Evolutionary conservation across 2,329 filamentous ascomycete genomes (phyloP).

Genomic region (Talaromyces sp.): DNA sequence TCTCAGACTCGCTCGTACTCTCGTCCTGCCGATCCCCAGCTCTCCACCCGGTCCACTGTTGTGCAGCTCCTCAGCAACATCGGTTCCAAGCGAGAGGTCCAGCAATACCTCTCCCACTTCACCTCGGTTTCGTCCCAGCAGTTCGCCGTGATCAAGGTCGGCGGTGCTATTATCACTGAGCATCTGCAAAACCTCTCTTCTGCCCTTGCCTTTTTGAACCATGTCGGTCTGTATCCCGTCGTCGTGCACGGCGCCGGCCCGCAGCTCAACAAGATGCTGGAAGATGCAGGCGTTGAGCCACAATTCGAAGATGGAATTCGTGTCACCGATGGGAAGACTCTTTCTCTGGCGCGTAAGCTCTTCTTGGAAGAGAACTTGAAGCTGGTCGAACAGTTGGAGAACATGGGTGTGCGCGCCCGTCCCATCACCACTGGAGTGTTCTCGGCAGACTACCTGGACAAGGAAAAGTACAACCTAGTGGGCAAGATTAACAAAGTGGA

Average conservation of each 20-base stretch:
- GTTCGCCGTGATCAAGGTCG: conserved; percentile 97
- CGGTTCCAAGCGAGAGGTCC: conserved; percentile 89
- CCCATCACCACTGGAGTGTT: conserved; percentile 88
- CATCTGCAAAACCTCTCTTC: conserved; percentile 87
- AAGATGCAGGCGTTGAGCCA: conserved; percentile 87
- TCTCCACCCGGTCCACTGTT: conserved; percentile 70
- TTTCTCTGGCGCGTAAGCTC: conserved; percentile 82
- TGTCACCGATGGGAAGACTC: conserved; percentile 90
- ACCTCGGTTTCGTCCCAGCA: conserved; percentile 93
- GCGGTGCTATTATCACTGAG: conserved; percentile 90
- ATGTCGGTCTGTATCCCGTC: conserved; percentile 90
- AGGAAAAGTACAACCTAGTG: conserved; percentile 92
- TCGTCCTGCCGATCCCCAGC: conserved; percentile 44
- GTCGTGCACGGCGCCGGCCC: conserved; percentile 94
- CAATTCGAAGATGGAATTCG: conserved; percentile 95
- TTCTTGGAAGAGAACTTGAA: conserved; percentile 96
- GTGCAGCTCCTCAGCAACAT: conserved; percentile 92
- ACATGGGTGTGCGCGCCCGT: conserved; percentile 79
- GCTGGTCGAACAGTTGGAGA: conserved; percentile 81
- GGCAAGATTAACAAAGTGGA: conserved; percentile 94
- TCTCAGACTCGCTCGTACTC: conserved; percentile 39
- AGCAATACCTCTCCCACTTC: conserved; percentile 97
- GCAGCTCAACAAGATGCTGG: conserved; percentile 85
- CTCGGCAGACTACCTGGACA: conserved; percentile 88
- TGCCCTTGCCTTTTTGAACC: conserved; percentile 83